phyloP scores from a whole-genome alignment of 2,329 filamentous ascomycete species.

The Myriosclerotinia duriaeana region DNA sequence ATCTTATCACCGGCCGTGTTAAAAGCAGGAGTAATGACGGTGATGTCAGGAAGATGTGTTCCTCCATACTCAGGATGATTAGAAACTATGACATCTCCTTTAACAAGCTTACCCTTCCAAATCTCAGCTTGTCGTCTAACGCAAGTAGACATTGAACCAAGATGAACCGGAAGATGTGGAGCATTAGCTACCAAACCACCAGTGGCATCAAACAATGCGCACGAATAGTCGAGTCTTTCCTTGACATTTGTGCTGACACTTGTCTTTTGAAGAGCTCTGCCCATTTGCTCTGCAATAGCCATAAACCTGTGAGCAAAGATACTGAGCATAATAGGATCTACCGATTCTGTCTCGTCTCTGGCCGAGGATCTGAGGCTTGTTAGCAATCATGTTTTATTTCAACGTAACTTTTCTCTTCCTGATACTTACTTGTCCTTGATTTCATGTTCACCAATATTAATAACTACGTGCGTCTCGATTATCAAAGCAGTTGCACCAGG shows the following conservation, averaged over 20 bases:
- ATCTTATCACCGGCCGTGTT: constrained; percentile 54
- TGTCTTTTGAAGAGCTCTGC: constrained; percentile 73
- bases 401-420: too few relatives aligned
- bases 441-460: constrained; percentile 69
- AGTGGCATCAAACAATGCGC: constrained; percentile 73
- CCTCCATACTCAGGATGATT: constrained; percentile 84
- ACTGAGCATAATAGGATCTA: constrained; percentile 74
- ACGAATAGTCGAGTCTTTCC: constrained; percentile 80
- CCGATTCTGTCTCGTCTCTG: constrained; percentile 47
- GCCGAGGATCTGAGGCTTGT: constrained; percentile 15
- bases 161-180: constrained; percentile 76
- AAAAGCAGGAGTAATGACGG: constrained; percentile 77
- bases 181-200: constrained; percentile 78
- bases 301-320: constrained; percentile 83
- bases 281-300: constrained; percentile 85
- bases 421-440: constrained; percentile 45
- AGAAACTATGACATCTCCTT: constrained; percentile 77
- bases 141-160: constrained; percentile 84
- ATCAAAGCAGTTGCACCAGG: constrained; percentile 74
- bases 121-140: constrained; percentile 76
- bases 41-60: constrained; percentile 82
- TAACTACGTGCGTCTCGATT: constrained; percentile 83
- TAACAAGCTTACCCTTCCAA: constrained; percentile 75
- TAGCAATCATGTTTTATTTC: background rate
- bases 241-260: constrained; percentile 80